Evolutionary conservation across 2,329 filamentous ascomycete species (phyloP).

Genomic region (Colletotrichum tofieldiae): DNA sequence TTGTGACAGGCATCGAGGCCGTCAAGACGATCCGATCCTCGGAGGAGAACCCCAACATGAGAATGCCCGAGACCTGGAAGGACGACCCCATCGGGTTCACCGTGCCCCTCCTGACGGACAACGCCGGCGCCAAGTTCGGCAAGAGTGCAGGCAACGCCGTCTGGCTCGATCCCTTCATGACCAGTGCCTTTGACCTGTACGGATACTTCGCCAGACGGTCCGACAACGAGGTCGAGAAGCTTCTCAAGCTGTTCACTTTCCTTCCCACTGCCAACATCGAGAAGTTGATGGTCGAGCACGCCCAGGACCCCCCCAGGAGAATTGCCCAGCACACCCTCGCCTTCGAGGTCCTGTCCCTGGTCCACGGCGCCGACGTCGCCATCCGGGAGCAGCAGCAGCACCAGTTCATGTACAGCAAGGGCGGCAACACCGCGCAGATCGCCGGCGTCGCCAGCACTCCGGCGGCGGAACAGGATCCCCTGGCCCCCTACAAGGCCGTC

Average conservation of each 20-base stretch:
- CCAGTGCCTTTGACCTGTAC: conserved; percentile 88
- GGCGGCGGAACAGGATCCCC: conserved; percentile 32
- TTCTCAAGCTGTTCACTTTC: conserved; percentile 94
- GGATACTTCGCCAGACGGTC: conserved; percentile 89
- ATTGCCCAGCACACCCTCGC: conserved; percentile 88
- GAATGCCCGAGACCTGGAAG: conserved; percentile 59
- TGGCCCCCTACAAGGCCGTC: conserved; percentile 42
- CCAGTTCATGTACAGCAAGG: conserved; percentile 62
- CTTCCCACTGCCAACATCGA: conserved; percentile 80
- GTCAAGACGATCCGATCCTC: conserved; percentile 81
- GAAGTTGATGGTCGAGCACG: conserved; percentile 78
- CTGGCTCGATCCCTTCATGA: conserved; percentile 90
- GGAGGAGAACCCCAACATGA: conserved; percentile 62
- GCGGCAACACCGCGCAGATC: conserved; percentile 1
- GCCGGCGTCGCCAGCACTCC: conserved; percentile 22
- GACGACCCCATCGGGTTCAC: conserved; percentile 87
- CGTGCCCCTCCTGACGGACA: conserved; percentile 88
- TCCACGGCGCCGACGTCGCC: conserved; percentile 80
- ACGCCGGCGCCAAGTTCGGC: conserved; percentile 90
- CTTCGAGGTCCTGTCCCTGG: conserved; percentile 83
- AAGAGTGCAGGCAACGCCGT: conserved; percentile 95
- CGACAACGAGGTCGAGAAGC: conserved; percentile 84
- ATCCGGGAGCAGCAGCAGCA: conserved; percentile 72
- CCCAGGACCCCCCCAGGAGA: conserved; percentile 77
- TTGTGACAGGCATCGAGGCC: conserved; percentile 88